Evolutionary conservation across 176 grass and related monocot genomes (phyloP), one percentile per base, ranked within the genome.

Genomic region (Musa schizocarpa): DNA sequence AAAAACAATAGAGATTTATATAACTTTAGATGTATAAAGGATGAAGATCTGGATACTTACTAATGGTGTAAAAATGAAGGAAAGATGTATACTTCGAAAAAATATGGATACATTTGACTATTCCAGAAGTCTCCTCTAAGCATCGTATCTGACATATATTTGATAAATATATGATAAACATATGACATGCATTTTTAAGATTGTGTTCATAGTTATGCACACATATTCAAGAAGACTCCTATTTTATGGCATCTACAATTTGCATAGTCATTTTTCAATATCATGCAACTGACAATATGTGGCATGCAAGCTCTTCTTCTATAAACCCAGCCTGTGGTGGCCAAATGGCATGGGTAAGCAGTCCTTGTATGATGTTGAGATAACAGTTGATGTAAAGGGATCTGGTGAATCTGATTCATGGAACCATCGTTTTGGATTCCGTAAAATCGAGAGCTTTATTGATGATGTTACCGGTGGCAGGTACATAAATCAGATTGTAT

Each of bases 301-400:
- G 69, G 49, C 73, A 49, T 85, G 49, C 13, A 73, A 98, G 95
- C 65, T 93, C 63, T 98, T 98, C 84, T 98, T 98, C 82, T 94
- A 98, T 75, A 98, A 98, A 76, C 95, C 90, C 55, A 93, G 93
- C 63, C 69, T 98, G 71, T 98, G 95, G 95, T 98, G 95, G 90
- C 95, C 95, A 81, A 94, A 98, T 86, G 95, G 95, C 69, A 91
- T 98, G 95, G 95, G 95, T 64, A 83, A 86, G 8, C 90, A 98
- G 34, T 91, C 84, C 54, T 43, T 98, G 53, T 98, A 98, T 73
- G 83, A 89, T 43, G 86, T 98, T 52, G 90, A 89, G 65, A 86
- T 98, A 65, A 89, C 70, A 82, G 80, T 98, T 71, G 88, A 89
- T 80, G 94, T 89, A 27, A 87, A 89, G 57, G 94, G 88, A 86